These are phyloP conservation scores for Solanum aculeatissimum DNA, from an alignment of 305 asterid species.

Conservation along the genomic window DNA sequence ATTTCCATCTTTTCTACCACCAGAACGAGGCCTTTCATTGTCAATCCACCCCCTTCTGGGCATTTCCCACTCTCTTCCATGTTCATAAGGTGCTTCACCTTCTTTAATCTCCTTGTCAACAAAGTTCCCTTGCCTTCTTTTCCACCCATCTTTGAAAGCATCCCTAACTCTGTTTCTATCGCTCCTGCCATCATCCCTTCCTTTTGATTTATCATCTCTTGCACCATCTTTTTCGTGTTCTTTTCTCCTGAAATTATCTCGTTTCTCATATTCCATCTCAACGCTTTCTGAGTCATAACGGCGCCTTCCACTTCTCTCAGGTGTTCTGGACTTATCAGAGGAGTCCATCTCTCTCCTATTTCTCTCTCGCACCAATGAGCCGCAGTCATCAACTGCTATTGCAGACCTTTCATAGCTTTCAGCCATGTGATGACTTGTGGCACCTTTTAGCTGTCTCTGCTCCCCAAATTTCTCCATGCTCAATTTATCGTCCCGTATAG, in stretches of 20 bases:
- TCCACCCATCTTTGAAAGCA: constrained; percentile 61
- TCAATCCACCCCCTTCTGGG: constrained; percentile 81
- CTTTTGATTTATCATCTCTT: constrained; percentile 68
- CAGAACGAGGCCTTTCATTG: constrained; percentile 52
- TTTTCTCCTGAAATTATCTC: constrained; percentile 52
- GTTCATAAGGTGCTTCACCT: constrained; percentile 43
- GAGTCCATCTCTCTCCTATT: constrained; percentile 52
- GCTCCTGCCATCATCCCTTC: constrained; percentile 72
- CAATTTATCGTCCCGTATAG: background rate
- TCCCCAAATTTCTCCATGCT: constrained; percentile 41
- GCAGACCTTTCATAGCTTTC: constrained; percentile 38
- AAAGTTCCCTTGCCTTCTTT: constrained; percentile 49
- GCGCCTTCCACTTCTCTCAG: constrained; percentile 64
- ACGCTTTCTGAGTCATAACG: constrained; percentile 39
- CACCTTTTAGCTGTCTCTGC: constrained; percentile 30
- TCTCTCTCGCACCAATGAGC: constrained; percentile 41
- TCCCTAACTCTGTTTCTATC: constrained; percentile 64
- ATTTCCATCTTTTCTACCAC: constrained; percentile 87
- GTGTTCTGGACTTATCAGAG: constrained; percentile 36
- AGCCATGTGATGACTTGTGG: constrained; percentile 25
- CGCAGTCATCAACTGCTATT: constrained; percentile 44
- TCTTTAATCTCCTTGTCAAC: constrained; percentile 62
- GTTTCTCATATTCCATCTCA: constrained; percentile 49
- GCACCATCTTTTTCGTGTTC: constrained; percentile 68
- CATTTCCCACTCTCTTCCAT: constrained; percentile 84